phyloP scores from a whole-genome alignment of 306 rosid species.

The Acacia crassicarpa region DNA sequence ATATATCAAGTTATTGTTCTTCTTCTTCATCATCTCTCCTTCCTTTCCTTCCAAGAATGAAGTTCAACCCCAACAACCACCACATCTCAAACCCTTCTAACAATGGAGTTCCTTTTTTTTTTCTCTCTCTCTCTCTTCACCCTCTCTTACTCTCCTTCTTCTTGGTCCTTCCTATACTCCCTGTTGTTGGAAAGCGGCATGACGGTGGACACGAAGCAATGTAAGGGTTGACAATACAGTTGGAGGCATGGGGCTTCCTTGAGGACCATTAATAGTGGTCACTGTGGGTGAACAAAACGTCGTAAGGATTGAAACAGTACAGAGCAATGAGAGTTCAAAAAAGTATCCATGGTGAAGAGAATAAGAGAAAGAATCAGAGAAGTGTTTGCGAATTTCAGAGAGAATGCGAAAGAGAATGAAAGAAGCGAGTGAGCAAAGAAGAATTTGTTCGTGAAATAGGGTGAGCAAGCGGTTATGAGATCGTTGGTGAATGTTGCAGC shows the following conservation, averaged over 20 bases:
- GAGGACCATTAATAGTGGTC: conserved; percentile 34
- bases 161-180: too few species aligned
- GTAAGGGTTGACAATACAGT: neutral
- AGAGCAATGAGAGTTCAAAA: conserved; percentile 30
- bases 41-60: too few species aligned
- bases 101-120: too few species aligned
- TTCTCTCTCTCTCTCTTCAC: too few species aligned
- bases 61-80: too few species aligned
- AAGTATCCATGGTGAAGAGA: conserved; percentile 38
- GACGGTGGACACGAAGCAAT: too few species aligned
- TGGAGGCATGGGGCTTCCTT: conserved; percentile 33
- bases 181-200: neutral
- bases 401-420: conserved; percentile 26
- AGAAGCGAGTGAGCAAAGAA: neutral
- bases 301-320: conserved; percentile 21
- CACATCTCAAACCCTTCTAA: too few species aligned
- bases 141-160: too few species aligned
- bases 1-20: too few species aligned
- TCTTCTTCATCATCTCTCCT: too few species aligned
- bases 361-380: neutral
- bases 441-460: conserved; percentile 13
- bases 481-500: conserved; percentile 18
- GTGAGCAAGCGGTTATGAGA: conserved; percentile 18
- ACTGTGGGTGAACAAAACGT: conserved; percentile 24
- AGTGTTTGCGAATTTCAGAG: conserved; percentile 22